Percentiles rank a stretch among this genome's conserved stretches.
Conservation (phyloP, 331 rosid species). For the Saraca asoca region DNA sequence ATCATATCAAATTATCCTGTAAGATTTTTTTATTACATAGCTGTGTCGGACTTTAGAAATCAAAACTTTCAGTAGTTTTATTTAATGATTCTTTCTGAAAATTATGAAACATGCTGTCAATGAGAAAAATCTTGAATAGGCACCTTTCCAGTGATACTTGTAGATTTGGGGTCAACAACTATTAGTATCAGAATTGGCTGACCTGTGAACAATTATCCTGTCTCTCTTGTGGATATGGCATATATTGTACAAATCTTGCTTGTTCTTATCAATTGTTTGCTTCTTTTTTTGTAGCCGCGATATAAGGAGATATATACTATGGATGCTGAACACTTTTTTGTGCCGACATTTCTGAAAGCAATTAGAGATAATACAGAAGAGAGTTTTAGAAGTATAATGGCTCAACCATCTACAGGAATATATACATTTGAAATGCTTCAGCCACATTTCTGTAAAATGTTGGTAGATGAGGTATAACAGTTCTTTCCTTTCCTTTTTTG, state of each 20-base stretch:
- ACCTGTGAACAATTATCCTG: background rate
- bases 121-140: background rate
- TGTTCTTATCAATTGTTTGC: slow-evolving; percentile 31
- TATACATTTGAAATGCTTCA: slow-evolving; percentile 86
- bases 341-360: slow-evolving; percentile 84
- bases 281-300: slow-evolving; percentile 56
- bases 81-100: slow-evolving; percentile 27
- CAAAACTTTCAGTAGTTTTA: slow-evolving; percentile 13
- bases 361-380: slow-evolving; percentile 68
- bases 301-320: slow-evolving; percentile 67
- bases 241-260: slow-evolving; percentile 9
- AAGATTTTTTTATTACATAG: slow-evolving; percentile 30
- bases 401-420: slow-evolving; percentile 64
- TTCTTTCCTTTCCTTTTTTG: slow-evolving; percentile 30
- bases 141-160: slow-evolving; percentile 18
- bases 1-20: slow-evolving; percentile 72
- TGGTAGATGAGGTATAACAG: slow-evolving; percentile 74
- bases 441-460: slow-evolving; percentile 76
- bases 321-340: slow-evolving; percentile 69
- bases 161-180: slow-evolving; percentile 15
- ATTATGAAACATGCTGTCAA: slow-evolving; percentile 25
- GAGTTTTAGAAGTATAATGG: slow-evolving; percentile 62
- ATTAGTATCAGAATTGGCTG: slow-evolving; percentile 21
- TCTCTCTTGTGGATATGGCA: background rate
- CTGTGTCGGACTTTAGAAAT: background rate